Evolutionary conservation across 179 eudicot genomes (phyloP).

Genomic region (Amaranthus tricolor): DNA sequence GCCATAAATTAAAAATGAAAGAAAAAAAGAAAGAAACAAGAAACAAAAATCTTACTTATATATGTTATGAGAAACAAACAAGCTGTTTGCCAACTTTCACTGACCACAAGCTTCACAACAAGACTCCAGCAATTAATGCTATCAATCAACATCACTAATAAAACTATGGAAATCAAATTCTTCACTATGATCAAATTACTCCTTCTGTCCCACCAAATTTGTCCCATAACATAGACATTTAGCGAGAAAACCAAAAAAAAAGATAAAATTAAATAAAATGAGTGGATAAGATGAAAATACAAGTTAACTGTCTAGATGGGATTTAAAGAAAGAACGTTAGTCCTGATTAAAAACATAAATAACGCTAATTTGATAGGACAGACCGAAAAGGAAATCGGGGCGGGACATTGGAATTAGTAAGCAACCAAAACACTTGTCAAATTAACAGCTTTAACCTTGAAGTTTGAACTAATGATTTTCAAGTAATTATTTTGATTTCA

Average conservation of each 20-base stretch:
- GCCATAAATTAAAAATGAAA: not conserved
- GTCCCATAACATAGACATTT: no score
- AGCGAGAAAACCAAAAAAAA: not conserved
- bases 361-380: not conserved
- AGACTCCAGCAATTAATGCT: not conserved
- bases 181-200: not conserved
- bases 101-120: slow-evolving; percentile 6
- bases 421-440: no score
- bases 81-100: slow-evolving; percentile 3
- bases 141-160: not conserved
- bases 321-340: not conserved
- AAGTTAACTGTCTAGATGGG: not conserved
- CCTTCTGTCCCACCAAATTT: no score
- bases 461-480: not conserved
- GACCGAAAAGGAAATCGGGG: not conserved
- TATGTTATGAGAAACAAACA: not conserved
- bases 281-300: not conserved
- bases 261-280: not conserved
- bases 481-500: not conserved
- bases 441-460: no score
- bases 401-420: no score
- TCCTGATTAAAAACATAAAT: not conserved
- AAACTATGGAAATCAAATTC: not conserved
- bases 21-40: not conserved
- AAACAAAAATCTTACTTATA: not conserved